Base-by-base conservation (phyloP, 176 grass and related monocot genomes). In the Secale cereale region DNA sequence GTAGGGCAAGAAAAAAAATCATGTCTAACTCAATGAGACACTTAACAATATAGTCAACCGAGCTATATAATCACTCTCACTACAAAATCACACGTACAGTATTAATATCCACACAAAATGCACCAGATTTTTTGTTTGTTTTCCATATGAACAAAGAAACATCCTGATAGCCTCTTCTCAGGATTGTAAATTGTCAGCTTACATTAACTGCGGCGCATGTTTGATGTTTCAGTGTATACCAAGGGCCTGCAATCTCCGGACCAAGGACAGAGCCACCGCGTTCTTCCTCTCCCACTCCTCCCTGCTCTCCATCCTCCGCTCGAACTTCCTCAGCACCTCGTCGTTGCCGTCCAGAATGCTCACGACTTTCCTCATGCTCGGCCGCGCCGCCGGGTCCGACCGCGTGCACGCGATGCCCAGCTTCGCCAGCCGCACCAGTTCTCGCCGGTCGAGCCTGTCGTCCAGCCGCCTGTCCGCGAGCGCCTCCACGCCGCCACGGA, bases 301-400 rank as follows among this genome's bases (percentile, higher is more conserved):
- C 28, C 46, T 59, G 65, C 74, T 69, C 62, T 94, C 88, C 46
- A 82, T 91, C 64, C 25, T 79, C 40, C 86, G 64, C 39, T 82
- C 82, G 13, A 89, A 70, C 68, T 70, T 85, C 5, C 77, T 69
- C 32, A 97, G 65, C 52, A 88, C 32, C 54, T 91, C 91, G 36
- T 94, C 91, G 61, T 97, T 94, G 67, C 95, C 95, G 35, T 97
- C 92, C 31, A 97, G 80, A 69, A 97, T 88, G 83, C 85, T 97
- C 6, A 80, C 86, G 17, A 94, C 88, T 61, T 97, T 84, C 76
- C 87, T 91, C 86, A 93, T 97, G 81, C 77, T 84, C 57, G 95
- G 95, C 54, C 95, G 86, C 3, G 78, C 83, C 13, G 82, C 76
- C 1, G 88, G 86, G 61, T 94, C 60, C 1, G 91, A 91, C 17